Evolutionary conservation across 805 yeast species (phyloP), one percentile per base, ranked within the genome.

Genomic region (Torulaspora microellipsoides): DNA sequence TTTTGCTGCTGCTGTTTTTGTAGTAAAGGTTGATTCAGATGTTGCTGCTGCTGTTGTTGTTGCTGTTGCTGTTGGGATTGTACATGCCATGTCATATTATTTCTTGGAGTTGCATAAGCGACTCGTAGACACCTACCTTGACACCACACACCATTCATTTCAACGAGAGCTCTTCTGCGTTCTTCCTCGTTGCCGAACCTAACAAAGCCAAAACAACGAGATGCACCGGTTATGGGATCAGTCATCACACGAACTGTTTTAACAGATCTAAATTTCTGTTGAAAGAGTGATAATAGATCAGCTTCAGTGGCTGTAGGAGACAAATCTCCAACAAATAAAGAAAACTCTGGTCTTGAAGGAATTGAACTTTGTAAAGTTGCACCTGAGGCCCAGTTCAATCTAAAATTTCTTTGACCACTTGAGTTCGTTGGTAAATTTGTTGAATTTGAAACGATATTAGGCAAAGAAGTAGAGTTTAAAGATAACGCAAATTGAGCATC

Each of bases 181-280:
- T 84, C 91, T 32, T 68, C 73, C 50, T 83, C 88, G 52, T 77
- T 78, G 15, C 83, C 76, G 59, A 85, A 85, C 48, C 95, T 68
- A 23, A 85, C 89, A 64, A 85, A 85, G 0, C 93, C 93, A 65
- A 84, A 84, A 55, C 93, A 83, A 51, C 91, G 70, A 2, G 88
- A 81, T 25, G 82, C 76, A 0, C 90, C 90, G 11, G 84, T 75
- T 5, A 85, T 75, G 2, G 93, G 93, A 58, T 85, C 91, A 0
- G 93, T 84, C 91, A 85, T 85, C 9, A 85, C 91, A 47, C 93
- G 69, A 6, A 85, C 93, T 2, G 93, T 84, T 54, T 83, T 83
- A 31, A 85, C 83, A 8, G 86, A 76, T 40, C 69, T 68, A 65
- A 76, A 85, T 45, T 73, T 73, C 34, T 77, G 75, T 60, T 84